These are phyloP conservation scores for Capsella rubella DNA, from an alignment of 441 rosid genomes.

Conservation along the genomic window DNA sequence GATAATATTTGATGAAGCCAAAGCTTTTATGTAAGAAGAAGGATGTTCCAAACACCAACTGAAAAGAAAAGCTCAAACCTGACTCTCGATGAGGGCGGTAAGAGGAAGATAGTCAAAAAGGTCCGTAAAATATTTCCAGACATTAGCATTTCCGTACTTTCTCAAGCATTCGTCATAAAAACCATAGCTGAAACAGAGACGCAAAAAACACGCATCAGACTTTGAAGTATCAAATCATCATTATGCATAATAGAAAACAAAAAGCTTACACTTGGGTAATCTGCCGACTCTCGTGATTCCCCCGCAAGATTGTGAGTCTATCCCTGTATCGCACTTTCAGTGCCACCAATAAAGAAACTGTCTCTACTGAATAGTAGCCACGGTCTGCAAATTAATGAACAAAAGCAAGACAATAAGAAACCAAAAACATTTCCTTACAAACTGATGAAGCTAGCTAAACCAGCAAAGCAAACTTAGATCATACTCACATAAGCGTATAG, in stretches of 20 bases:
- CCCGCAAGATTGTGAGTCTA: slow-evolving; percentile 91
- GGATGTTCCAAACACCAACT: slow-evolving; percentile 20
- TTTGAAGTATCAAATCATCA: not conserved
- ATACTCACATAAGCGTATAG: not conserved
- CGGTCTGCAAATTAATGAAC: slow-evolving; percentile 67
- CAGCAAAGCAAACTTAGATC: not conserved
- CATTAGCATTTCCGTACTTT: slow-evolving; percentile 98
- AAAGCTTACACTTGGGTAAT: slow-evolving; percentile 96
- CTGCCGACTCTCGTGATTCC: slow-evolving; percentile 99
- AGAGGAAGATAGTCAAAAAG: slow-evolving; percentile 97
- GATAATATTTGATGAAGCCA: slow-evolving; percentile 34
- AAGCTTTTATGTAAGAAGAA: slow-evolving; percentile 5
- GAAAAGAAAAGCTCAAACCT: slow-evolving; percentile 61
- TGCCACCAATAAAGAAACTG: slow-evolving; percentile 93
- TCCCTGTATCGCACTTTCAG: slow-evolving; percentile 96
- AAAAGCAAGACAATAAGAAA: slow-evolving; percentile 34
- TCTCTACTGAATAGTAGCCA: slow-evolving; percentile 97
- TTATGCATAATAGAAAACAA: not conserved
- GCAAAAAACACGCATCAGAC: slow-evolving; percentile 23
- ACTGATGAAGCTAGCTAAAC: slow-evolving; percentile 15
- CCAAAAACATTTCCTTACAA: not conserved
- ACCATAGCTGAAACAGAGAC: slow-evolving; percentile 78
- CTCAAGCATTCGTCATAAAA: slow-evolving; percentile 98
- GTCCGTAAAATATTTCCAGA: slow-evolving; percentile 97
- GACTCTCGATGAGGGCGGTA: slow-evolving; percentile 97